phyloP scores from a whole-genome alignment of 1,139 yeast genomes.

The Diutina sp. region DNA sequence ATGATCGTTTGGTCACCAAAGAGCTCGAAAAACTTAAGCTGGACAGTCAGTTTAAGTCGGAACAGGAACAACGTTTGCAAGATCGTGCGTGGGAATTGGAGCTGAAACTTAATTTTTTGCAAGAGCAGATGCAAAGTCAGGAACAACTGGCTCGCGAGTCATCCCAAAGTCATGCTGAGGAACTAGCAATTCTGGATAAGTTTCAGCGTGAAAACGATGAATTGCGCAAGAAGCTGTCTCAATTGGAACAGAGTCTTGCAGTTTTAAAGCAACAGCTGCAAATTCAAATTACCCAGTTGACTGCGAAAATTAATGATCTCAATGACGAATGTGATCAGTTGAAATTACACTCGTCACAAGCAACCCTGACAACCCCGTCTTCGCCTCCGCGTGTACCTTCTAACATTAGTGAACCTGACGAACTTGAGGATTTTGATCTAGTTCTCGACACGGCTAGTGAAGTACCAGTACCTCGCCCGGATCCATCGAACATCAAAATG shows the following conservation, averaged over 20 bases:
- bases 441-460: slow-evolving; percentile 18
- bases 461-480: slow-evolving; percentile 8
- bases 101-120: slow-evolving; percentile 36
- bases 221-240: slow-evolving; percentile 25
- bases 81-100: slow-evolving; percentile 78
- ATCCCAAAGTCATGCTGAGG: slow-evolving; percentile 10
- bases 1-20: slow-evolving; percentile 17
- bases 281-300: slow-evolving; percentile 34
- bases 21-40: slow-evolving; percentile 23
- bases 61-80: slow-evolving; percentile 36
- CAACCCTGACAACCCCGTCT: neutral
- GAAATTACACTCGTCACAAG: slow-evolving; percentile 13
- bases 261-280: slow-evolving; percentile 20
- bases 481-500: slow-evolving; percentile 38
- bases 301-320: slow-evolving; percentile 36
- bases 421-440: slow-evolving; percentile 20
- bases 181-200: slow-evolving; percentile 8
- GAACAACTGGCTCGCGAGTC: slow-evolving; percentile 11
- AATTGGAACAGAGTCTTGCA: slow-evolving; percentile 21
- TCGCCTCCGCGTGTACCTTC: neutral
- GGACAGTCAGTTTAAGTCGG: slow-evolving; percentile 18
- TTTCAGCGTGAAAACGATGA: slow-evolving; percentile 38
- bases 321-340: slow-evolving; percentile 55
- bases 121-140: slow-evolving; percentile 27
- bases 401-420: slow-evolving; percentile 4